Base-by-base conservation (phyloP, 2,329 filamentous ascomycete species). In the Mycosphaerella sp. region DNA sequence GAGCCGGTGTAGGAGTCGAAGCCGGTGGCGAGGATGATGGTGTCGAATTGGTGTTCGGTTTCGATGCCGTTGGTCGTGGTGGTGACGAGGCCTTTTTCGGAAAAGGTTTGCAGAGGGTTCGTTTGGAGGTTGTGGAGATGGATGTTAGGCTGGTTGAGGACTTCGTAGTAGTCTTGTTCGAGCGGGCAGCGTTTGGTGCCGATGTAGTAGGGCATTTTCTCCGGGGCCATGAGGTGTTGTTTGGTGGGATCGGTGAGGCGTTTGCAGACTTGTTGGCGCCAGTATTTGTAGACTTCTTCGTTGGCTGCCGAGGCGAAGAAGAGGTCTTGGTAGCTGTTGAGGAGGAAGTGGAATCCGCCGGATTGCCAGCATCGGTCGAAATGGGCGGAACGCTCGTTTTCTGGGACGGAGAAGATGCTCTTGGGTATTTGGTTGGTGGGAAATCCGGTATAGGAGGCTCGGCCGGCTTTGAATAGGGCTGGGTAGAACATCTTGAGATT, bases 321-420 rank as follows among this genome's bases (percentile, higher is more conserved):
- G 43, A 71, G 69, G 49, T 84, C 80, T 43, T 74, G 73, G 67
- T 81, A 84, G 53, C 73, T 68, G 2, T 70, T 61, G 0, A 81
- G 67, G 74, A 75, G 78, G 62, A 71, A 79, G 1, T 68, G 67
- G 65, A 82, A 82, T 1, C 79, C 80, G 1, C 79, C 79, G 2
- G 66, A 44, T 2, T 18, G 64, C 64, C 54, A 75, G 70, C n/a
- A 70, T 59, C 21, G 65, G 64, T 74, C 66, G 51, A 70, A 74
- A 49, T 72, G 70, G 1, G 62, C 64, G 50, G 75, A 69, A 2
- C 72, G 67, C 47, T 71, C 66, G 48, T 71, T 68, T 4, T 67
- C 64, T 2, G 57, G 53, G 5, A 72, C 71, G 14, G 74, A 71
- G 18, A 72, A 77, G 0, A 78, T 79, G 28, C 76, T 75, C 52